Base-by-base conservation (phyloP, 768 basidiomycete species). In the Chlorophyllum brunneum region DNA sequence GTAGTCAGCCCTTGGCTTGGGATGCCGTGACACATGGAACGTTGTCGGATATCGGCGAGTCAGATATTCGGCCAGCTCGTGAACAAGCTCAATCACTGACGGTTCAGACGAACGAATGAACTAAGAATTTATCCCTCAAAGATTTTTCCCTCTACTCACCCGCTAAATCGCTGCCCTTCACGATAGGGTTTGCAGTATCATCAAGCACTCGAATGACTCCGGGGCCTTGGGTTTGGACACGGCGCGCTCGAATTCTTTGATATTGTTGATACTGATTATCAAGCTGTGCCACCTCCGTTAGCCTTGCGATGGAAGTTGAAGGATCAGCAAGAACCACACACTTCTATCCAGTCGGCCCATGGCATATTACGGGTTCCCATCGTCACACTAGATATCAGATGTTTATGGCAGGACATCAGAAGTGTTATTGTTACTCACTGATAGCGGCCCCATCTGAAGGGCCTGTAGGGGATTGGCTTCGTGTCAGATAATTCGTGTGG, bases 341-440 rank as follows among this genome's bases (percentile, higher is more conserved):
- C 83, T 69, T 88, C 83, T 40, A 89, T 80, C 87, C 86, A 88
- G 48, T 84, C 79, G 34, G 76, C 73, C 81, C 82, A 89, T 7
- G 70, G 70, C 84, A 88, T 86, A 43, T 61, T 67, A 33, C 81
- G 77, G 59, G 85, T 79, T 55, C 80, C 84, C 83, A 86, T 87
- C 27, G 83, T 87, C 36, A 85, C 73, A 57, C 84, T 86, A 43
- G 9, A 30, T 4, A 13, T 34, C 23, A 26, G n/a, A 26, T 41
- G 24, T 48, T 33, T n/a, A 23, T 29, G 5, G 22, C 22, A 11
- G 29, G 44, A 20, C 31, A 30, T 23, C 38, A 48, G 6, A 16
- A 41, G 20, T 2, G 16, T 18, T 18, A 53, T 2, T 36, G 57
- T 5, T 31, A 71, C 82, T 57, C 51, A 86, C 84, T 84, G 78